Conservation (phyloP, 2,329 filamentous ascomycete genomes). For the Diaporthe eres region DNA sequence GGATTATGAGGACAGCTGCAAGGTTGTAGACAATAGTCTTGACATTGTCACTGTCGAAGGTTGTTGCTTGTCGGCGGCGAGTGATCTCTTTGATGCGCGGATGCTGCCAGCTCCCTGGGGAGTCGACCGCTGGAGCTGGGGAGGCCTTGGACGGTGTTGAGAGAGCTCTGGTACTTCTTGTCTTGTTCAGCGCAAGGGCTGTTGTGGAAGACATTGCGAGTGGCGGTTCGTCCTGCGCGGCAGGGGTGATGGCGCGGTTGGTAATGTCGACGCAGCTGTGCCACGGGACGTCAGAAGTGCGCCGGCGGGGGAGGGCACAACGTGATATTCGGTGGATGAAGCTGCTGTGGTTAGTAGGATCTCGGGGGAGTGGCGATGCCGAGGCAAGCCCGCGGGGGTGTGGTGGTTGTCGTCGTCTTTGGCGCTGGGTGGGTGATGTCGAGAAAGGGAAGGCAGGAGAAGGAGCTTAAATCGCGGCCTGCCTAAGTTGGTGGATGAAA, state of each 20-base stretch:
- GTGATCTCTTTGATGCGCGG: conserved; percentile 91
- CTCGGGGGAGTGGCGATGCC: conserved; percentile 4
- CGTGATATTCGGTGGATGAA: conserved; percentile 12
- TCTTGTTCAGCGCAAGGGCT: conserved; percentile 42
- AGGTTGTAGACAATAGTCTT: conserved; percentile 78
- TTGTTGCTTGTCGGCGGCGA: conserved; percentile 81
- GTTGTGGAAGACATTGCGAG: conserved; percentile 51
- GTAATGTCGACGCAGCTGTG: not conserved
- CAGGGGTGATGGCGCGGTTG: conserved; percentile 1
- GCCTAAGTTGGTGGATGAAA: conserved; percentile 33
- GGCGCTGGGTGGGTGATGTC: conserved; percentile 14
- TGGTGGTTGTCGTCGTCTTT: conserved; percentile 19
- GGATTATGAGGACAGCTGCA: conserved; percentile 54
- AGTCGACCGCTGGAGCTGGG: conserved; percentile 57
- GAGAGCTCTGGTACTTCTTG: conserved; percentile 36
- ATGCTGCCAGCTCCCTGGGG: conserved; percentile 90
- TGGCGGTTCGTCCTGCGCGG: not conserved
- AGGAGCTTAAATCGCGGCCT: conserved; percentile 20
- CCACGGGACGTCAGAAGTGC: not conserved
- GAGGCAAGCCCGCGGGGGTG: conserved; percentile 32
- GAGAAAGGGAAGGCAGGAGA: conserved; percentile 1
- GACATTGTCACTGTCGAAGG: conserved; percentile 84
- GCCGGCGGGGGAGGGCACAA: not conserved
- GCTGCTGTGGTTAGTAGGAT: conserved; percentile 33
- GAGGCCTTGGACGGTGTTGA: conserved; percentile 47